Conservation (phyloP, 202 grass and related monocot species). For the Sporobolus alterniflorus region DNA sequence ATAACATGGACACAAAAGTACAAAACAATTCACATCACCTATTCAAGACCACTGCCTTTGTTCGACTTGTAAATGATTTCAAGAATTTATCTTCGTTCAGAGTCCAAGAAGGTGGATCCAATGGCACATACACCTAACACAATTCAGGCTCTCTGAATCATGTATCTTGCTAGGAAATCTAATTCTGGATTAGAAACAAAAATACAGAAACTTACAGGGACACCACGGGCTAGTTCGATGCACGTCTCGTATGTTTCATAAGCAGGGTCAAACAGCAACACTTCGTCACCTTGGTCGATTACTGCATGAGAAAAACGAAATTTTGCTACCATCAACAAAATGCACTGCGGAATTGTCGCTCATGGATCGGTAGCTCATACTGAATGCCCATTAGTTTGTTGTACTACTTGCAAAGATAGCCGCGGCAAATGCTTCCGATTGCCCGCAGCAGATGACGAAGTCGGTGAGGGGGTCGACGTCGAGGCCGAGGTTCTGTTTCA, state of each 20-base stretch:
- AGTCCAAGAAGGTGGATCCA: slow-evolving; percentile 84
- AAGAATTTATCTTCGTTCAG: slow-evolving; percentile 60
- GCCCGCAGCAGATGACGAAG: slow-evolving; percentile 84
- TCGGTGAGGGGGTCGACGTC: slow-evolving; percentile 65
- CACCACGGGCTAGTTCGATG: slow-evolving; percentile 70
- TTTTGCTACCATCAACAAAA: neutral
- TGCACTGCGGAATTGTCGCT: neutral
- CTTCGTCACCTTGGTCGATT: slow-evolving; percentile 83
- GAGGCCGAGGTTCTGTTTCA: slow-evolving; percentile 59
- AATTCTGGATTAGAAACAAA: neutral
- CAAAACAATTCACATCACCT: slow-evolving; percentile 46
- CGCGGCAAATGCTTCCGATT: slow-evolving; percentile 88
- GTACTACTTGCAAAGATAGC: slow-evolving; percentile 70
- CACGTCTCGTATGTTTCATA: slow-evolving; percentile 88
- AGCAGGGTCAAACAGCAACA: slow-evolving; percentile 84
- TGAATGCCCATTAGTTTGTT: slow-evolving; percentile 7
- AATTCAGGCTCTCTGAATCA: neutral
- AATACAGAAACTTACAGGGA: slow-evolving; percentile 56
- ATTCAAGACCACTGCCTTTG: slow-evolving; percentile 88
- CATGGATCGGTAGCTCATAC: slow-evolving; percentile 7
- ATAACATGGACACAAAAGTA: neutral
- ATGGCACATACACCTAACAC: slow-evolving; percentile 76
- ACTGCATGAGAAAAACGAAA: slow-evolving; percentile 30
- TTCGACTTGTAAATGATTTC: slow-evolving; percentile 73
- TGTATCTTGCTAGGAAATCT: neutral